These are phyloP conservation scores for Macrolepiota fuliginosa DNA, from an alignment of 768 basidiomycete species.

Conservation along the genomic window DNA sequence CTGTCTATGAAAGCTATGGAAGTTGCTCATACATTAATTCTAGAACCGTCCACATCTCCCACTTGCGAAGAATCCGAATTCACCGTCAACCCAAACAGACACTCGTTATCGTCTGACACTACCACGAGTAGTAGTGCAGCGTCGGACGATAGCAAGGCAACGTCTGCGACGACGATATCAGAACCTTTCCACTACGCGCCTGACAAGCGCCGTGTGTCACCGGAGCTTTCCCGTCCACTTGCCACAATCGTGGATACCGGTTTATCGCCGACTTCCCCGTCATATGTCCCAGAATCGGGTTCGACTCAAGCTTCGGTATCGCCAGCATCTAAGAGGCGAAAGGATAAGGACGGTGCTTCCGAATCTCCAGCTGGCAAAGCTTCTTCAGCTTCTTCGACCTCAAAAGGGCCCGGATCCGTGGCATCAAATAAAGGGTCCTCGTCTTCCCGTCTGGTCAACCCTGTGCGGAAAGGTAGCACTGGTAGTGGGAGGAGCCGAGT, in stretches of 20 bases:
- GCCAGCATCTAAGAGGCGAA: conserved; percentile 4
- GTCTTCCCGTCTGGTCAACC: neutral
- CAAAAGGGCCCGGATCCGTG: neutral
- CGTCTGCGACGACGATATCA: conserved; percentile 6
- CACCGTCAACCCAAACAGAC: conserved; percentile 12
- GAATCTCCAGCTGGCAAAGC: conserved; percentile 1
- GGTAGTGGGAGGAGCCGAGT: conserved; percentile 1
- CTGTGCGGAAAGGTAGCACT: neutral
- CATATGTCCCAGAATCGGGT: neutral
- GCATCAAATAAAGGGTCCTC: conserved; percentile 3
- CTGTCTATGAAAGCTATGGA: neutral
- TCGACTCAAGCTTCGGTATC: neutral
- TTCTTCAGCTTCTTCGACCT: neutral
- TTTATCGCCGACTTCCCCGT: conserved; percentile 9
- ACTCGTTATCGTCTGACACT: conserved; percentile 17
- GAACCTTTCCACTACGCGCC: neutral
- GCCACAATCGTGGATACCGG: neutral
- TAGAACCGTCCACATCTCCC: neutral
- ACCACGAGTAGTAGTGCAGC: conserved; percentile 14
- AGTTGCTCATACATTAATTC: neutral
- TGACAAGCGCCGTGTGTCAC: neutral
- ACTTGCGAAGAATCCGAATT: neutral
- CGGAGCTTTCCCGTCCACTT: neutral
- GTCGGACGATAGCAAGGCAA: conserved; percentile 4
- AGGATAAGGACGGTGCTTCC: conserved; percentile 3